phyloP scores from a whole-genome alignment of 257 asterid genomes.

The Nicotiana otophora region DNA sequence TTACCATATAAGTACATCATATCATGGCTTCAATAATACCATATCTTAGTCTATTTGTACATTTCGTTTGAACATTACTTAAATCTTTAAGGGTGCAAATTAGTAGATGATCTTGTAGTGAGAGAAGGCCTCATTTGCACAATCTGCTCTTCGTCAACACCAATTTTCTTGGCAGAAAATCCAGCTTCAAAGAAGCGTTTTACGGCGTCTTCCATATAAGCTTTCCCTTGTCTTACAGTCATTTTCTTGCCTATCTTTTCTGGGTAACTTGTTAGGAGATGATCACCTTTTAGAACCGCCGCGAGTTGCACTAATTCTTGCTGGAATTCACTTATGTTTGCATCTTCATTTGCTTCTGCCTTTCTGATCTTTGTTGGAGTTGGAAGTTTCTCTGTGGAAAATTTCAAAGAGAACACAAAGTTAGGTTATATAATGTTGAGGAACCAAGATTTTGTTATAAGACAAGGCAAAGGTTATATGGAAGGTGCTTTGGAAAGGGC shows the following conservation, averaged over 20 bases:
- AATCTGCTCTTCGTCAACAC: conserved; percentile 50
- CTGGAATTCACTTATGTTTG: conserved; percentile 67
- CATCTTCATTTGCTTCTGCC: conserved; percentile 64
- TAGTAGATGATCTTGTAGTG: conserved; percentile 37
- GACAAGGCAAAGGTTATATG: no score
- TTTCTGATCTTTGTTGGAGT: conserved; percentile 55
- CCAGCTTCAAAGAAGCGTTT: conserved; percentile 71
- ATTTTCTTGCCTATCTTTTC: conserved; percentile 44
- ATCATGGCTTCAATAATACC: neutral
- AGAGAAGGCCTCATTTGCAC: conserved; percentile 86
- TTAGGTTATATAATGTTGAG: neutral
- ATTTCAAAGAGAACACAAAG: neutral
- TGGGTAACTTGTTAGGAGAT: conserved; percentile 40
- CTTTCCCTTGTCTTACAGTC: conserved; percentile 65
- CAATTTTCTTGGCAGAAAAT: conserved; percentile 48
- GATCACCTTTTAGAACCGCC: conserved; percentile 76
- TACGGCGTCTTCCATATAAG: conserved; percentile 57
- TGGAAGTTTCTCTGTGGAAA: conserved; percentile 45
- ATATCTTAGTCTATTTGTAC: neutral
- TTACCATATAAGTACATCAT: neutral
- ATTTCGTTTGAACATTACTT: neutral
- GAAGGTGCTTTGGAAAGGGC: no score
- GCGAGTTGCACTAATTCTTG: conserved; percentile 78
- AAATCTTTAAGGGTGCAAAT: neutral
- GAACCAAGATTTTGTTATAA: neutral